Evolutionary conservation across 2,329 filamentous ascomycete species (phyloP).

Genomic region (Trichoderma harzianum): DNA sequence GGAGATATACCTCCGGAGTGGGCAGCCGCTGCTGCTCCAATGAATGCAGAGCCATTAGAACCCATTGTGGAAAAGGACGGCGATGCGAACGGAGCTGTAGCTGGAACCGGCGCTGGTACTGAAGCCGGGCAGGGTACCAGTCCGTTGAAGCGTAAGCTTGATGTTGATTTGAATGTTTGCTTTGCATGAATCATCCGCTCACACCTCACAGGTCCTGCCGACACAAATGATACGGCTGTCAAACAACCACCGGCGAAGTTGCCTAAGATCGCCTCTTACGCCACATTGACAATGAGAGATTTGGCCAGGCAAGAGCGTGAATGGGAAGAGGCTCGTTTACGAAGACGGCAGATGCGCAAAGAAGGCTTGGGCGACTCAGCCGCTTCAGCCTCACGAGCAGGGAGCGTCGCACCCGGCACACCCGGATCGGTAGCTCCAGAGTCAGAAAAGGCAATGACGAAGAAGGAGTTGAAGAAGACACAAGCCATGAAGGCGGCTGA

Average conservation of each 20-base stretch:
- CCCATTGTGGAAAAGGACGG: constrained; percentile 25
- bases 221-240: constrained; percentile 33
- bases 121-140: constrained; percentile 53
- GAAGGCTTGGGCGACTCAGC: constrained; percentile 53
- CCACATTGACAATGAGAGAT: constrained; percentile 55
- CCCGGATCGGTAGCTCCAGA: constrained; percentile 63
- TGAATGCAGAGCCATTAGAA: constrained; percentile 41
- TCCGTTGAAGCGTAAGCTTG: constrained; percentile 57
- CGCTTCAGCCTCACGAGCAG: constrained; percentile 48
- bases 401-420: constrained; percentile 57
- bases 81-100: constrained; percentile 33
- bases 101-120: constrained; percentile 42
- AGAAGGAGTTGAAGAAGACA: constrained; percentile 80
- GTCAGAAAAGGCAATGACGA: constrained; percentile 67
- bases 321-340: constrained; percentile 68
- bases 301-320: constrained; percentile 64
- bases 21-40: constrained; percentile 62
- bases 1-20: constrained; percentile 76
- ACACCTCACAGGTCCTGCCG: constrained; percentile 37
- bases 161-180: neutral
- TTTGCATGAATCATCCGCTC: neutral
- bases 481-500: constrained; percentile 74
- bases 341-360: constrained; percentile 62
- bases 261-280: constrained; percentile 49
- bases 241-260: constrained; percentile 44